A percentile compares a stretch with the other conserved stretches of the same genome.
Evolutionary conservation across 1,284 basidiomycete species (phyloP).

Genomic region (Rhodofomes roseus): DNA sequence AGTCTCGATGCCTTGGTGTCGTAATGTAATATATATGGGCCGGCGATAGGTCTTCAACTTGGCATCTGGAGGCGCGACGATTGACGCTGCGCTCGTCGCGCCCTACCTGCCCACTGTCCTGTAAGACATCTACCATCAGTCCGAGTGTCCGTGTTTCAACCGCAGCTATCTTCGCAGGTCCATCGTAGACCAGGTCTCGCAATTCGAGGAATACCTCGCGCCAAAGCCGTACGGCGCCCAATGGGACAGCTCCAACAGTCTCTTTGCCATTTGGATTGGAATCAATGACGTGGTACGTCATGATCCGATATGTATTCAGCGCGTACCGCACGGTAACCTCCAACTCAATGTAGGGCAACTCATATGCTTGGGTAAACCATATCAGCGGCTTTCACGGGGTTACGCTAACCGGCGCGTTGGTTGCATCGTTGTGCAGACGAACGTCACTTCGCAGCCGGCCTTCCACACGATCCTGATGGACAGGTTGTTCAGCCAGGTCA

Average conservation of each 20-base stretch:
- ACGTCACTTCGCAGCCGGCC: slow-evolving; percentile 43
- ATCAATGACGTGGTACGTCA: slow-evolving; percentile 55
- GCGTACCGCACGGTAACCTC: not conserved
- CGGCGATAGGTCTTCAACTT: slow-evolving; percentile 49
- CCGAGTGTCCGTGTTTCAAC: not conserved
- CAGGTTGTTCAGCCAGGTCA: slow-evolving; percentile 53
- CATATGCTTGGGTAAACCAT: slow-evolving; percentile 44
- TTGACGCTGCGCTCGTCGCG: slow-evolving; percentile 54
- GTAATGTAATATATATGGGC: slow-evolving; percentile 1
- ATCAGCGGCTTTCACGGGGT: slow-evolving; percentile 2
- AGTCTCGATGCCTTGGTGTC: slow-evolving; percentile 2
- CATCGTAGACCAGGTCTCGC: slow-evolving; percentile 57
- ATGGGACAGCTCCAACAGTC: slow-evolving; percentile 52
- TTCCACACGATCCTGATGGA: slow-evolving; percentile 53
- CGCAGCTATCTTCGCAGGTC: slow-evolving; percentile 35
- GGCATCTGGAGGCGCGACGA: slow-evolving; percentile 59
- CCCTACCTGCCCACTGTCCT: slow-evolving; percentile 53
- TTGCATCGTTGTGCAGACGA: slow-evolving; percentile 36
- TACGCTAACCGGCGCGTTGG: slow-evolving; percentile 5
- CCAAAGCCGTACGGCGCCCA: slow-evolving; percentile 45
- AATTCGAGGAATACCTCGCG: slow-evolving; percentile 51
- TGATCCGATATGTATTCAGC: not conserved
- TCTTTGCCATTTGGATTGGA: slow-evolving; percentile 65
- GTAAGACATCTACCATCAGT: slow-evolving; percentile 28
- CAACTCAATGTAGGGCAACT: slow-evolving; percentile 40